phyloP scores from a whole-genome alignment of 2,329 filamentous ascomycete species.

The Penicillium hesseltinei region DNA sequence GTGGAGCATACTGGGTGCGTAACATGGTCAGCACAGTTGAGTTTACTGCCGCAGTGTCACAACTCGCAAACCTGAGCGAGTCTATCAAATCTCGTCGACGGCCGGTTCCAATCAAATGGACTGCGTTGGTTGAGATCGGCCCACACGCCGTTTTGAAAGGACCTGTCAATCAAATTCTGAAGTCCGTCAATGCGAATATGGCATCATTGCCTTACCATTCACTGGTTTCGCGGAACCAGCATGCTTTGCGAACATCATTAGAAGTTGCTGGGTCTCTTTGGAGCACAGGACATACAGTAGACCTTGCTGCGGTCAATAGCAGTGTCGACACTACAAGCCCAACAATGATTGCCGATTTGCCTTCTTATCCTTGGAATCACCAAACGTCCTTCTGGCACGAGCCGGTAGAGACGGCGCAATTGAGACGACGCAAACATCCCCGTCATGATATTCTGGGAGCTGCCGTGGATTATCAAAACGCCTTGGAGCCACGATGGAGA shows the following conservation, averaged over 20 bases:
- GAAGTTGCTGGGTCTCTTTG: slow-evolving; percentile 16
- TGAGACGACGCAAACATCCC: slow-evolving; percentile 24
- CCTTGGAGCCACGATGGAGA: slow-evolving; percentile 43
- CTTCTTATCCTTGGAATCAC: slow-evolving; percentile 46
- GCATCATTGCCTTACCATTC: slow-evolving; percentile 11
- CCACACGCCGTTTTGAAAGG: slow-evolving; percentile 30
- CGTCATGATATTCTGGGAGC: slow-evolving; percentile 29
- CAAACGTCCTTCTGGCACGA: slow-evolving; percentile 42
- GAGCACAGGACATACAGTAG: slow-evolving; percentile 12
- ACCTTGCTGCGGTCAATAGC: slow-evolving; percentile 11
- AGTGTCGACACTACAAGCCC: slow-evolving; percentile 7
- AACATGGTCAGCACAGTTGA: slow-evolving; percentile 26
- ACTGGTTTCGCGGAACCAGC: slow-evolving; percentile 10
- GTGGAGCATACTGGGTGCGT: slow-evolving; percentile 24
- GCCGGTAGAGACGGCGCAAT: slow-evolving; percentile 17
- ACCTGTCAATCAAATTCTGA: slow-evolving; percentile 23
- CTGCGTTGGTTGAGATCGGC: slow-evolving; percentile 28
- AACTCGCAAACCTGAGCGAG: slow-evolving; percentile 13
- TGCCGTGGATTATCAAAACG: slow-evolving; percentile 20
- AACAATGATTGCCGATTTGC: slow-evolving; percentile 29
- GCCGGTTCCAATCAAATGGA: slow-evolving; percentile 15
- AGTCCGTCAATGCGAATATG: slow-evolving; percentile 9
- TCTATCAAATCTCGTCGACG: slow-evolving; percentile 15
- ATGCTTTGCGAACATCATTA: slow-evolving; percentile 11
- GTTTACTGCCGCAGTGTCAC: slow-evolving; percentile 21